A percentile compares a stretch with the other conserved stretches of the same genome.
Conservation (phyloP, 2,329 filamentous ascomycete species). For the Colletotrichum simmondsii region DNA sequence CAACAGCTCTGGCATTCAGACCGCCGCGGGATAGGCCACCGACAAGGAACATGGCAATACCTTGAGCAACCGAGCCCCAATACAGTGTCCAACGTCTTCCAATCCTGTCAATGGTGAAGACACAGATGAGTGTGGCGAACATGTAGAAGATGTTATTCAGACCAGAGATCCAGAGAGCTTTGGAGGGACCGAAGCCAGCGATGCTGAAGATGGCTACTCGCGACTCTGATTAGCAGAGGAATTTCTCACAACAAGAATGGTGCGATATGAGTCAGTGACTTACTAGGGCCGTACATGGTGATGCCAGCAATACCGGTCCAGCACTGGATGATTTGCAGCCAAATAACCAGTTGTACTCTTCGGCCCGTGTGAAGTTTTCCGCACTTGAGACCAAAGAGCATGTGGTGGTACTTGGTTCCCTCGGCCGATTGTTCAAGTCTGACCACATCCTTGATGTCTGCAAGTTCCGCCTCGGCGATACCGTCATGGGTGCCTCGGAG, state of each 20-base stretch:
- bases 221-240: background rate
- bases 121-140: background rate
- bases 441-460: background rate
- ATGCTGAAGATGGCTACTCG: background rate
- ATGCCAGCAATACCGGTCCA: background rate
- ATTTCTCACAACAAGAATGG: background rate
- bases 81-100: no score
- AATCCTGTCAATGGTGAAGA: no score
- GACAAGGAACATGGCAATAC: no score
- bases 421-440: background rate
- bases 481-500: background rate
- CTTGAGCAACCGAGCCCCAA: no score
- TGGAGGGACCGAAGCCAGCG: background rate
- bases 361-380: background rate
- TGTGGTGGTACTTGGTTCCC: background rate
- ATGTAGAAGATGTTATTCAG: background rate
- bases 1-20: no score
- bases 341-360: background rate
- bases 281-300: background rate
- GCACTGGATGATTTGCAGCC: background rate
- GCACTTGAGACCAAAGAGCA: background rate
- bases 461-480: background rate
- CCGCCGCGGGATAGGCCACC: no score
- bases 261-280: background rate
- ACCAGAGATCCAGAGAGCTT: background rate